These are phyloP conservation scores for Inga oerstediana DNA, from an alignment of 306 rosid genomes.

Conservation along the genomic window DNA sequence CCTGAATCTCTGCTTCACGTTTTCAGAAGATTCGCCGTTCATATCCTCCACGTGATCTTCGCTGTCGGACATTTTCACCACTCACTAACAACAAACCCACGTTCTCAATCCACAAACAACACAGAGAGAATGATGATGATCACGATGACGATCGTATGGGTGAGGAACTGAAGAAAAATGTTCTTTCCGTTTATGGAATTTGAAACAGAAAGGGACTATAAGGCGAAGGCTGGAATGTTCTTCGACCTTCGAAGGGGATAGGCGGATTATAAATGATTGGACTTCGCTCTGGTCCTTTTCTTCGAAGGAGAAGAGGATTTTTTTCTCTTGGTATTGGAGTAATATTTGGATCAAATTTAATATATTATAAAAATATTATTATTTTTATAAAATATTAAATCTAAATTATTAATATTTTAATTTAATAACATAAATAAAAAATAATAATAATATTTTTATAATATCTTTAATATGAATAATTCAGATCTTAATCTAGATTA, in stretches of 20 bases:
- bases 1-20: slow-evolving; percentile 51
- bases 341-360: too few relatives aligned
- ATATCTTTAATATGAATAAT: too few relatives aligned
- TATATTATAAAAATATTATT: too few relatives aligned
- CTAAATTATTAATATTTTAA: too few relatives aligned
- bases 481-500: too few relatives aligned
- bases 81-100: background rate
- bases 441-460: too few relatives aligned
- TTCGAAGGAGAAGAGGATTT: too few relatives aligned
- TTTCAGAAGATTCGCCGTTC: slow-evolving; percentile 55
- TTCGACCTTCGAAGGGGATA: background rate
- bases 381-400: too few relatives aligned
- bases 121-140: background rate
- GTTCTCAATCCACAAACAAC: background rate
- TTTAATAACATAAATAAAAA: too few relatives aligned
- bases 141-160: background rate
- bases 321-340: too few relatives aligned
- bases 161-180: background rate
- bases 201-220: background rate
- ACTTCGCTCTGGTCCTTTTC: too few relatives aligned
- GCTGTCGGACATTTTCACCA: slow-evolving; percentile 51
- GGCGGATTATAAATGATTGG: background rate
- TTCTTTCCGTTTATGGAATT: background rate
- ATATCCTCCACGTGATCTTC: slow-evolving; percentile 51
- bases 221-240: background rate